Evolutionary conservation across 1,284 basidiomycete genomes (phyloP), one percentile per base, ranked within the genome.

Genomic region (Chalciporus sp.): DNA sequence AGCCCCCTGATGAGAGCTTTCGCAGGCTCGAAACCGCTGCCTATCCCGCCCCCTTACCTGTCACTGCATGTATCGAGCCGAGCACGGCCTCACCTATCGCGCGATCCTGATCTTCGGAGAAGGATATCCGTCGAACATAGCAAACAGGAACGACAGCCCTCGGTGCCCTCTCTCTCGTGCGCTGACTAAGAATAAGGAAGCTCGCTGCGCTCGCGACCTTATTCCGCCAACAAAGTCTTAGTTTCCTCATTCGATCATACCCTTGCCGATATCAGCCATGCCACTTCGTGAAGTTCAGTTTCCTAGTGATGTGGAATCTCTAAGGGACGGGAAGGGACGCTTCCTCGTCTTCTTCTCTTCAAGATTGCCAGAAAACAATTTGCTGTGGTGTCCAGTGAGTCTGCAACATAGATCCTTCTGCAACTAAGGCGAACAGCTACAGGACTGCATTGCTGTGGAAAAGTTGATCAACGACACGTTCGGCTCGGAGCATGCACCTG

Each of bases 391-490:
- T 64, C 81, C 84, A 33, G 87, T 89, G 63, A 50, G 79, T 76
- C 33, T 35, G 35, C 29, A 17, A 16, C 37, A 14, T 28, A 43
- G 9, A 20, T 7, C 33, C 40, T 42, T 31, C 40, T 33, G 47
- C 35, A 16, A 33, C 58, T 56, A 29, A 56, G 27, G 27, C n/a
- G n/a, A 54, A 40, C 35, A 44, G 40, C 26, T 14, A 47, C 61
- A 94, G 91, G 91, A 94, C 66, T 94, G 90, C 67, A 72, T 76
- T 20, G 78, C 68, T 31, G 86, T 94, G 27, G 89, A 94, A 56
- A 63, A 71, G 1, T 59, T 81, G 27, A 78, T 94, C 27, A 74
- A 80, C 55, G 66, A 79, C 6, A 77, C 78, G 0, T 93, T 93
- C 59, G 72, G 72, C 16, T 63, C 72, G 12, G 66, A 72, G 19